Conservation (phyloP, 2,329 filamentous ascomycete species). For the Geosmithia flava region DNA sequence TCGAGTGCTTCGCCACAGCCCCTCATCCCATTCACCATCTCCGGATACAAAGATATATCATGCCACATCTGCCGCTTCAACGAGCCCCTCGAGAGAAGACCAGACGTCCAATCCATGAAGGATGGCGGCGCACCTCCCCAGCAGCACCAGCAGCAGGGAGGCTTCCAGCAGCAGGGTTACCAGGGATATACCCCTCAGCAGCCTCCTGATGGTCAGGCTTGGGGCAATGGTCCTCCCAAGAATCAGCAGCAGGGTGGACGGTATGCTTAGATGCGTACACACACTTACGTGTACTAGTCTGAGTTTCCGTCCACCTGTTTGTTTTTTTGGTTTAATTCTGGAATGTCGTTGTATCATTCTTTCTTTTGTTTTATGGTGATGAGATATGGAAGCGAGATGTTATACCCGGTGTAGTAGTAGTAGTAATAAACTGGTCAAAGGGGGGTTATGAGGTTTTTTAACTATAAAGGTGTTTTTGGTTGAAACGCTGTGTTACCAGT, state of each 20-base stretch:
- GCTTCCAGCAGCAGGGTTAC: not conserved
- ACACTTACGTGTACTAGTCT: not conserved
- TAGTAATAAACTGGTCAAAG: no score
- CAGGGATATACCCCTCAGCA: not conserved
- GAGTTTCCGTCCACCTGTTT: not conserved
- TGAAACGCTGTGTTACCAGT: no score
- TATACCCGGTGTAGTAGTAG: not conserved
- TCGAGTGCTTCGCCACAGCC: slow-evolving; percentile 38
- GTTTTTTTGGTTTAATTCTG: not conserved
- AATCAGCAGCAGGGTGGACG: no score
- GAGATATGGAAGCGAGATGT: not conserved
- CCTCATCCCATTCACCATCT: slow-evolving; percentile 56
- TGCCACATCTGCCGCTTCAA: slow-evolving; percentile 69
- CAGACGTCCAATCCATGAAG: slow-evolving; percentile 41
- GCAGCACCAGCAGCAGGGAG: slow-evolving; percentile 1
- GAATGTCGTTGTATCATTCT: not conserved
- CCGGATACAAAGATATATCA: slow-evolving; percentile 55
- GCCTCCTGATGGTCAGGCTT: not conserved
- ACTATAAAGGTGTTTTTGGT: no score
- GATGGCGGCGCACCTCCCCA: slow-evolving; percentile 17
- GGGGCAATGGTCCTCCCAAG: no score
- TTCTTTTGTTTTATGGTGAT: not conserved
- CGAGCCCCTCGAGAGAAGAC: slow-evolving; percentile 49
- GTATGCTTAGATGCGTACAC: not conserved
- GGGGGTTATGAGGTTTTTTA: no score